Evolutionary conservation across 163 green algal genomes (phyloP), one percentile per base, ranked within the genome.

Genomic region (Prototheca wickerhamii): DNA sequence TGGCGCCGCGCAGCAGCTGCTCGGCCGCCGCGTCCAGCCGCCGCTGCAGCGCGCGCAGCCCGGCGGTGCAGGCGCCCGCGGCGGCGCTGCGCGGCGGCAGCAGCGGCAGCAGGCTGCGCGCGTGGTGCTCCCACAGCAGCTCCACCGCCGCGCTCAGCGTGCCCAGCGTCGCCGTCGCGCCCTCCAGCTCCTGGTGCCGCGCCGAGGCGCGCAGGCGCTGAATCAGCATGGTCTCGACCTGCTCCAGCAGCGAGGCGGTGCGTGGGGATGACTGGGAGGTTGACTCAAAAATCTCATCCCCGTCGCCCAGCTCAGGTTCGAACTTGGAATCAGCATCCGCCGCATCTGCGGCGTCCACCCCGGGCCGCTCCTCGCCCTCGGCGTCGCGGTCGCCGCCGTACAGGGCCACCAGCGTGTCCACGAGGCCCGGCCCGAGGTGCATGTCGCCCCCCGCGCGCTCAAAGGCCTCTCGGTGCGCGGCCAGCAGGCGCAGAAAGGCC

Each of bases 111-210:
- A 82, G 35, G 3, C 52, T 29, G 7, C 44, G 60, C 43, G 54
- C 70, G 66, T 85, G 62, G 63, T 82, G 79, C 71, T 81, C 68
- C 72, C 84, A 71, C 62, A 83, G 44, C 55, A 65, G n/a, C 67
- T 64, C 52, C 26, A 83, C 66, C 15, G 86, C 75, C 30, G 56
- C 52, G 33, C 57, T 62, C 0, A 71, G 64, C 26, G 66, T 50
- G 33, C 63, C 55, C 28, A 71, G 64, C 26, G 66, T 50, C 30
- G 63, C 55, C 28, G 83, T 69, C 28, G 77, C 75, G 34, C 77
- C 68, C 58, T 88, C 75, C 58, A 83, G 52, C 49, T 67, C 67
- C 21, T 74, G 68, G 28, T 80, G 6, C 28, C 63, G 44, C 28
- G 10, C 58, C 1, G 25, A 18, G 40, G 54, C 37, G 1, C 28